Conservation (phyloP, 176 grass and related monocot species). For the Lolium multiflorum region DNA sequence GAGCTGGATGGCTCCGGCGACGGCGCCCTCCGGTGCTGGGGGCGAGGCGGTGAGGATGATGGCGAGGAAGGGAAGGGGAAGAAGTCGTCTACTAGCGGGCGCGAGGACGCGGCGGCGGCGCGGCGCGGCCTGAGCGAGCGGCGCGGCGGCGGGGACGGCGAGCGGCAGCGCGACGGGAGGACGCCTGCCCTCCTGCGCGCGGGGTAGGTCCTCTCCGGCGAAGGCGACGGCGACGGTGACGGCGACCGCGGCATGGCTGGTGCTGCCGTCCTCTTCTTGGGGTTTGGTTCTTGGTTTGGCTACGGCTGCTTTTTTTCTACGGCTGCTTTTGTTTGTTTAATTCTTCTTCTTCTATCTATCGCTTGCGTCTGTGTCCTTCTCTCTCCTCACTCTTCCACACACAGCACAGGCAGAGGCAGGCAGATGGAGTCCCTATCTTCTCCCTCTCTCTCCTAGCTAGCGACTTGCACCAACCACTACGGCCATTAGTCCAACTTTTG, state of each 20-base stretch:
- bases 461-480: constrained; percentile 60
- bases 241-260: constrained; percentile 68
- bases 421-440: constrained; percentile 27
- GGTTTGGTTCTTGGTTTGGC: constrained; percentile 45
- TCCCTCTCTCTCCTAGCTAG: constrained; percentile 49
- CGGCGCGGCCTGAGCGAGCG: constrained; percentile 55
- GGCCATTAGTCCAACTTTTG: constrained; percentile 53
- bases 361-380: constrained; percentile 54
- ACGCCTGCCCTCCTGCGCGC: constrained; percentile 26
- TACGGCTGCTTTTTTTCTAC: constrained; percentile 47
- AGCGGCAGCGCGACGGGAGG: constrained; percentile 31
- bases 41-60: constrained; percentile 44
- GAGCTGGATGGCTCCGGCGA: constrained; percentile 65
- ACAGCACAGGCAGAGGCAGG: no score
- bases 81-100: constrained; percentile 48
- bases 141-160: constrained; percentile 55
- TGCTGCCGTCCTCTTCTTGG: constrained; percentile 67
- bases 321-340: constrained; percentile 61
- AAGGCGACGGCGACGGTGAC: constrained; percentile 24
- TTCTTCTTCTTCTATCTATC: constrained; percentile 35
- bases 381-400: constrained; percentile 29
- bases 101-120: constrained; percentile 48
- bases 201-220: constrained; percentile 57
- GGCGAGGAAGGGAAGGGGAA: constrained; percentile 53
- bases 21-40: constrained; percentile 43